A percentile compares a stretch with the other conserved stretches of the same genome.
Conservation (phyloP, 2,329 filamentous ascomycete genomes). For the Pyrenophora graminea region DNA sequence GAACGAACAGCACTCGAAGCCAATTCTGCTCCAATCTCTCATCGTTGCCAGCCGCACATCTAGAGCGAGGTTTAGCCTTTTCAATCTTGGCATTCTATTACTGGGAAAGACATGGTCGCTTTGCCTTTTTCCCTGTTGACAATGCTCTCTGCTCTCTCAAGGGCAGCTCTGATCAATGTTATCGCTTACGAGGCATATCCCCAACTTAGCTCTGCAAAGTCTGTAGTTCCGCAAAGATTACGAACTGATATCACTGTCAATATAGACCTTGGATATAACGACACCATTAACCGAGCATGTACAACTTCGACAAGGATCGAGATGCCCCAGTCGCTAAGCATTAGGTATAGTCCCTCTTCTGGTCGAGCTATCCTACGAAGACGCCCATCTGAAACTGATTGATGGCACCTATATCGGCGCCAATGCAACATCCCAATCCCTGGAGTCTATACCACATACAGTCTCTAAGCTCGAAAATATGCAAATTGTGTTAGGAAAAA, state of each 20-base stretch:
- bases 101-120: conserved; percentile 7
- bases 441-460: neutral
- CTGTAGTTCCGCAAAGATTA: too few species aligned
- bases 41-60: conserved; percentile 11
- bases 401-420: conserved; percentile 2
- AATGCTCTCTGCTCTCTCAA: too few species aligned
- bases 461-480: conserved; percentile 1
- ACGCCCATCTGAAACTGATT: conserved; percentile 1
- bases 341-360: neutral
- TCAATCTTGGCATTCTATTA: conserved; percentile 9
- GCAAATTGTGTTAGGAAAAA: too few species aligned
- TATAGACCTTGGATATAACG: too few species aligned
- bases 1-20: conserved; percentile 12
- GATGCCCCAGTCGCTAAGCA: neutral
- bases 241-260: too few species aligned
- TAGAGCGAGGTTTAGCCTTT: conserved; percentile 10
- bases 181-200: too few species aligned
- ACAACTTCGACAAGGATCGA: conserved; percentile 10
- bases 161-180: too few species aligned
- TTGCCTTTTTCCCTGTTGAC: neutral
- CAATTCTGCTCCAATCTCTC: conserved; percentile 7
- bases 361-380: conserved; percentile 3
- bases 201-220: too few species aligned
- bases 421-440: conserved; percentile 5
- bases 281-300: conserved; percentile 4